These are phyloP conservation scores for Isabelozyma gotoi DNA, from an alignment of 805 yeast species.

Conservation along the genomic window DNA sequence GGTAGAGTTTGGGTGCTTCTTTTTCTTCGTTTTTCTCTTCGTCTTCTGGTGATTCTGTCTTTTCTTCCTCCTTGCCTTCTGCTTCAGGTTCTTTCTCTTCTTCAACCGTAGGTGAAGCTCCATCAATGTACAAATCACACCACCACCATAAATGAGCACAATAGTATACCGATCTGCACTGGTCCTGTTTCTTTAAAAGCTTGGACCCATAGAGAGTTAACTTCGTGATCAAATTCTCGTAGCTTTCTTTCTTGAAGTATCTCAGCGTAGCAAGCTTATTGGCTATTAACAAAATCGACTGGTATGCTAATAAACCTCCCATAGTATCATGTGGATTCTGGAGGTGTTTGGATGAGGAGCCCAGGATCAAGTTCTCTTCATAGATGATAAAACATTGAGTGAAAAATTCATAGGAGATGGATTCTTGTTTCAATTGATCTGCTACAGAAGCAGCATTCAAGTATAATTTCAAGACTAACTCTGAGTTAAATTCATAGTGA, in stretches of 20 bases:
- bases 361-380: slow-evolving; percentile 53
- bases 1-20: slow-evolving; percentile 18
- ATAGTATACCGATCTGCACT: slow-evolving; percentile 83
- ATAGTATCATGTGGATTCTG: slow-evolving; percentile 37
- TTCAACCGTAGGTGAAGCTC: slow-evolving; percentile 27
- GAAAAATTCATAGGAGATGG: slow-evolving; percentile 81
- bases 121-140: slow-evolving; percentile 47
- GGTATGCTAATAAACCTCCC: slow-evolving; percentile 51
- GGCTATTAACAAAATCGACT: slow-evolving; percentile 46
- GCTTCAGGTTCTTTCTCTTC: slow-evolving; percentile 32
- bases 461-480: slow-evolving; percentile 48
- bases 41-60: slow-evolving; percentile 30
- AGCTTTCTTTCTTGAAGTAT: slow-evolving; percentile 60
- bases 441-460: slow-evolving; percentile 72
- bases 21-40: slow-evolving; percentile 14
- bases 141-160: slow-evolving; percentile 97
- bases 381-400: slow-evolving; percentile 85
- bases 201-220: slow-evolving; percentile 86
- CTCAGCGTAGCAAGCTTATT: slow-evolving; percentile 45
- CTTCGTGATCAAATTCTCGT: slow-evolving; percentile 79
- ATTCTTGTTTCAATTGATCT: slow-evolving; percentile 70
- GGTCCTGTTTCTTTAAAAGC: slow-evolving; percentile 87
- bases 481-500: slow-evolving; percentile 31
- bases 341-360: slow-evolving; percentile 11
- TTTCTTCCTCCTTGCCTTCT: slow-evolving; percentile 14